These are phyloP conservation scores for Asterionellopsis glacialis DNA, from an alignment of 108 stramenopile species.

Conservation along the genomic window DNA sequence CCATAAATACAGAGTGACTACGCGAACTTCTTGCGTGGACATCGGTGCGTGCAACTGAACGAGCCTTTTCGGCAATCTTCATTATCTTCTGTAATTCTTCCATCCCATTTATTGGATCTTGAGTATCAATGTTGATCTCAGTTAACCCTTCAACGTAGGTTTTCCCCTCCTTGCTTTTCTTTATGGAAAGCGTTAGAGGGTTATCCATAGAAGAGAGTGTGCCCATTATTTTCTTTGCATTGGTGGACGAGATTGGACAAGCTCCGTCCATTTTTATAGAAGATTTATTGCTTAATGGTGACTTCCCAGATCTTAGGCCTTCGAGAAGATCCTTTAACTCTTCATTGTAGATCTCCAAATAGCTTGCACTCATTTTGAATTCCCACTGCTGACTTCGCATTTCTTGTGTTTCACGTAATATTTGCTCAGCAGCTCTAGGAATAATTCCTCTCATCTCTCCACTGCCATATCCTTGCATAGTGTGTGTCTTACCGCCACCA, in stretches of 20 bases:
- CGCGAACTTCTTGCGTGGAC: slow-evolving; percentile 98
- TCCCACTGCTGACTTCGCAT: slow-evolving; percentile 91
- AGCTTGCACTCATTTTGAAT: slow-evolving; percentile 92
- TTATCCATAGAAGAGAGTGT: slow-evolving; percentile 4
- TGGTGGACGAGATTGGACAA: too few species aligned
- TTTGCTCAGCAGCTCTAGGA: slow-evolving; percentile 91
- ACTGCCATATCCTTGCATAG: slow-evolving; percentile 90
- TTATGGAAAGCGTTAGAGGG: slow-evolving; percentile 68
- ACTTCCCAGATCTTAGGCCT: slow-evolving; percentile 36
- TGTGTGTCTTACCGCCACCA: slow-evolving; percentile 89
- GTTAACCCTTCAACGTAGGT: slow-evolving; percentile 88
- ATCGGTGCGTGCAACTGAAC: slow-evolving; percentile 94
- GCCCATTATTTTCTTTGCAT: too few species aligned
- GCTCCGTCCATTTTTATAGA: too few species aligned
- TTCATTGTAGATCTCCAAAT: slow-evolving; percentile 99
- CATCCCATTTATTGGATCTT: slow-evolving; percentile 50
- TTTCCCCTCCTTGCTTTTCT: slow-evolving; percentile 66
- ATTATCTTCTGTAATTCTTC: slow-evolving; percentile 81
- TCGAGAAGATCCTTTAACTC: slow-evolving; percentile 90
- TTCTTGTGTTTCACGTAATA: slow-evolving; percentile 66
- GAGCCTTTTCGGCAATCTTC: slow-evolving; percentile 78
- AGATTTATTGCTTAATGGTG: neutral
- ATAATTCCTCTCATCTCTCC: slow-evolving; percentile 92
- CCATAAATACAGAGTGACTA: slow-evolving; percentile 98
- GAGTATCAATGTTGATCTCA: slow-evolving; percentile 72